Base-by-base conservation (phyloP, 2,329 filamentous ascomycete genomes). In the Botrytis medusae region DNA sequence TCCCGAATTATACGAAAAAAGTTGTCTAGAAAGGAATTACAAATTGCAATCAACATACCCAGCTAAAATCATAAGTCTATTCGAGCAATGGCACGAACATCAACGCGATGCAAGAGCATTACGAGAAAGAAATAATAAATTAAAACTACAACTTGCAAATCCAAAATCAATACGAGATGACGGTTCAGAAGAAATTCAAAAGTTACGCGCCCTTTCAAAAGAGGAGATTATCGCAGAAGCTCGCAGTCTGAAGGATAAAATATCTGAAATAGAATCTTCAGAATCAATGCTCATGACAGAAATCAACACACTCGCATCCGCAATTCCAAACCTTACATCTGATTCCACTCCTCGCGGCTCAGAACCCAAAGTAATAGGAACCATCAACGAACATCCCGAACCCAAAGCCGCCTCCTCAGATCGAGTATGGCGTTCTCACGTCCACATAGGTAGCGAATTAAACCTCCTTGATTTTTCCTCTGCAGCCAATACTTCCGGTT, bases 11-110 rank as follows among this genome's bases (percentile, higher is more conserved):
- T 93, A 98, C 85, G 88, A 92, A 78, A 86, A 91, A 77, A 98
- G 97, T 80, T 97, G 93, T 83, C 81, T 92, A 74, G 91, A 94
- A 77, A 90, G 96, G 77, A 98, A 98, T 82, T 98, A 98, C 84
- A 86, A 81, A 74, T 77, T 82, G 40, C 87, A 89, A 76, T 84
- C 87, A 54, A 79, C 82, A 22, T 86, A 90, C 77, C 89, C 90
- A 0, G 81, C 83, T 14, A 86, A 84, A 71, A 92, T 92, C 77
- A 83, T 84, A 71, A 81, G 81, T 14, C 83, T 92, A 14, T 87
- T 88, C 77, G 83, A 84, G n/a, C 81, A 87, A 82, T 90, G 88
- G 86, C 86, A 89, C 78, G 81, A 82, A n/a, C 83, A 90, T 51
- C 91, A 93, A 80, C 84, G 83, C 65, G 86, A 89, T 71, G 88